Percentiles rank a stretch among this genome's conserved stretches.
Conservation (phyloP, 2,329 filamentous ascomycete genomes). For the Epichloe uncinata region DNA sequence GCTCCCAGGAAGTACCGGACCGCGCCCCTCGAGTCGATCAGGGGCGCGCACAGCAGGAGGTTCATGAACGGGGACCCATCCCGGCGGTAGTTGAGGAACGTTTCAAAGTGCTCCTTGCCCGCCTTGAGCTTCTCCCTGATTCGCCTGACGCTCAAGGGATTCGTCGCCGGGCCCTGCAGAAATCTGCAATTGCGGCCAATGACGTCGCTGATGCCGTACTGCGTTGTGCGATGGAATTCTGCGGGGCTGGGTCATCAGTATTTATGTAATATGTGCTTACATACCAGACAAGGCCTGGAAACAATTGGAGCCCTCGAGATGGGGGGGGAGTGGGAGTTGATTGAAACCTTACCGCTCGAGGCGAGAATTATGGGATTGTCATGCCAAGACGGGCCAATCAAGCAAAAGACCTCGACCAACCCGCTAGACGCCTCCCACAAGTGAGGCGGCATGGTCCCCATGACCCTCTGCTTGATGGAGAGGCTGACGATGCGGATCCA, state of each 20-base stretch:
- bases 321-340: no score
- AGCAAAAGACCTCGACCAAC: conserved; percentile 62
- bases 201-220: conserved; percentile 60
- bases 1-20: conserved; percentile 57
- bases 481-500: conserved; percentile 58
- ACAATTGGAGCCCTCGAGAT: no score
- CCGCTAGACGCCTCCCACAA: conserved; percentile 59
- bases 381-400: conserved; percentile 58
- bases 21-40: conserved; percentile 52
- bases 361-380: conserved; percentile 71
- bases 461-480: conserved; percentile 54
- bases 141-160: conserved; percentile 45
- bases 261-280: no score
- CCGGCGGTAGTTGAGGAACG: conserved; percentile 64
- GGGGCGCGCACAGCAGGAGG: conserved; percentile 57
- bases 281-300: no score
- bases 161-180: conserved; percentile 61
- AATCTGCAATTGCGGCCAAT: conserved; percentile 68
- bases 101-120: conserved; percentile 56
- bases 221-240: conserved; percentile 64
- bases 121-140: conserved; percentile 45
- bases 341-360: conserved; percentile 44
- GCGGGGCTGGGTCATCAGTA: neutral
- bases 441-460: conserved; percentile 50
- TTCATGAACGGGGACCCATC: conserved; percentile 69